These are phyloP conservation scores for Aureobasidium sp. DNA, from an alignment of 2,329 filamentous ascomycete species.

Conservation along the genomic window DNA sequence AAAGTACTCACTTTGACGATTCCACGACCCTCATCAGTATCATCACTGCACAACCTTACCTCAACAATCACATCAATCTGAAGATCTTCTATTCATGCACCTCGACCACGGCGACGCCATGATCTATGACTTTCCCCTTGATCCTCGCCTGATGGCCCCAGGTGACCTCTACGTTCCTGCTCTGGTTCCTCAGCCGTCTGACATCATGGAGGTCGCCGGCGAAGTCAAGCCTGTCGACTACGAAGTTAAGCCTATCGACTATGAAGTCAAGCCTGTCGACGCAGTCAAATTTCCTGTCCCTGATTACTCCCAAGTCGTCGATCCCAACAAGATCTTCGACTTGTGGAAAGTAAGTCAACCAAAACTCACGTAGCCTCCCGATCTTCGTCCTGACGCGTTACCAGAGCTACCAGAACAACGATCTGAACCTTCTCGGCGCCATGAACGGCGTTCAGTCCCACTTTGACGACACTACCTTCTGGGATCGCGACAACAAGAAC, in stretches of 20 bases:
- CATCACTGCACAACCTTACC: too few species aligned
- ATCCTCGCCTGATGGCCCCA: too few species aligned
- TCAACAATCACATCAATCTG: too few species aligned
- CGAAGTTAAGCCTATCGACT: too few species aligned
- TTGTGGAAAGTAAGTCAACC: not conserved
- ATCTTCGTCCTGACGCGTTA: not conserved
- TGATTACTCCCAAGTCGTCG: not conserved
- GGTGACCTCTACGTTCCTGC: too few species aligned
- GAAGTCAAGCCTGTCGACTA: too few species aligned
- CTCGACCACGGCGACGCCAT: too few species aligned
- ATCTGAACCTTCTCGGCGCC: not conserved
- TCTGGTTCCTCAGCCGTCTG: too few species aligned
- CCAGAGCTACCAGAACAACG: not conserved
- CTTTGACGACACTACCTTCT: constrained; percentile 4
- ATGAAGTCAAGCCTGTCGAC: not conserved
- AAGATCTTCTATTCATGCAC: too few species aligned
- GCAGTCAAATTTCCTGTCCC: not conserved
- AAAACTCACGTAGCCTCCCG: fast-evolving
- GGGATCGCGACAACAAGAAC: not conserved
- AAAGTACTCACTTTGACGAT: too few species aligned
- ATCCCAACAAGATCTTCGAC: not conserved
- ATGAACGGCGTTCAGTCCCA: not conserved
- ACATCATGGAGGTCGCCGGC: too few species aligned
- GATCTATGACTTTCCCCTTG: too few species aligned
- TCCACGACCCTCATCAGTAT: not conserved